Evolutionary conservation across 352 stramenopile genomes (phyloP).

Genomic region (Phytophthora kernoviae): DNA sequence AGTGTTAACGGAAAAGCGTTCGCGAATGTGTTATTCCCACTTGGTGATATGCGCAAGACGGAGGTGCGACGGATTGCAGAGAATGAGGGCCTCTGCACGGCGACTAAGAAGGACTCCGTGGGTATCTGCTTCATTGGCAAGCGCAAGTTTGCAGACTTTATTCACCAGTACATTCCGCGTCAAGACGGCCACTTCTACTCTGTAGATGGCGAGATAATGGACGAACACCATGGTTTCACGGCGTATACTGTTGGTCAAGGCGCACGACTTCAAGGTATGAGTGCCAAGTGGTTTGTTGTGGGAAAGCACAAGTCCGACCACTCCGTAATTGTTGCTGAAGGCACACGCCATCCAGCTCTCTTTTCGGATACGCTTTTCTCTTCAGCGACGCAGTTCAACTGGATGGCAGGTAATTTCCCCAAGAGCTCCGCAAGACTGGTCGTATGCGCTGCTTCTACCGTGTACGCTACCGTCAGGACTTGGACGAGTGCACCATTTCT

Average conservation of each 20-base stretch:
- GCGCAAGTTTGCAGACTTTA: conserved; percentile 91
- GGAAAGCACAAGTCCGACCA: conserved; percentile 75
- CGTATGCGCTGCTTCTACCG: conserved; percentile 75
- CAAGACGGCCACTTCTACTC: conserved; percentile 84
- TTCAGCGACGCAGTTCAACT: conserved; percentile 85
- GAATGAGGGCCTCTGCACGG: conserved; percentile 83
- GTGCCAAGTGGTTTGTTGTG: conserved; percentile 91
- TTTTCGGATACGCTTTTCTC: conserved; percentile 90
- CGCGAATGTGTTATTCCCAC: conserved; percentile 92
- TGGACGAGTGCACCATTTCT: conserved; percentile 69
- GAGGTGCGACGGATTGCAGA: conserved; percentile 92
- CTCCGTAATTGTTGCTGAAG: conserved; percentile 86
- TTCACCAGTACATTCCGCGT: conserved; percentile 91
- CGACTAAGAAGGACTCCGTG: conserved; percentile 95
- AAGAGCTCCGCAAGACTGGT: conserved; percentile 43
- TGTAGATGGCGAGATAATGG: conserved; percentile 61
- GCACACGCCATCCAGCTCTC: conserved; percentile 91
- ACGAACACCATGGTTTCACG: conserved; percentile 79
- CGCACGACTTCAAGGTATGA: conserved; percentile 88
- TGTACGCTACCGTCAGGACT: conserved; percentile 80
- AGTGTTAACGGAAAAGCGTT: conserved; percentile 77
- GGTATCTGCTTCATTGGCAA: conserved; percentile 99
- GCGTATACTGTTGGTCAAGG: conserved; percentile 95
- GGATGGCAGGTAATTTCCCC: conserved; percentile 73
- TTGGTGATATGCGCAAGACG: conserved; percentile 93